Evolutionary conservation across 495 filamentous ascomycete species (phyloP), one percentile per base, ranked within the genome.

Genomic region (Polyplosphaeria fusca): DNA sequence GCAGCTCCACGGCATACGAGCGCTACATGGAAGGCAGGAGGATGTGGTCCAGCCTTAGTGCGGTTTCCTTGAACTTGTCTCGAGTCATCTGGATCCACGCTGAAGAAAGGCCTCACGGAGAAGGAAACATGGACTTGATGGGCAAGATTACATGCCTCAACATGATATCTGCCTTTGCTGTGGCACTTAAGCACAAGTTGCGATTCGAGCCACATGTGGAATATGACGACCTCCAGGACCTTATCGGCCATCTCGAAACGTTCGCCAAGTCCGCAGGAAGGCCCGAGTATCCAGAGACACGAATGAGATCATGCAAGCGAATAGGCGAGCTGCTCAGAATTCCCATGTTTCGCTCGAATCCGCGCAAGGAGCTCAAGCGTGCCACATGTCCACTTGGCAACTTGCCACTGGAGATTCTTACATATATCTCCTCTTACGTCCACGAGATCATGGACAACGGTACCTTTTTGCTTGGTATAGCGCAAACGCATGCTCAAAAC

Each of bases 1-100:
- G 88, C 44, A 88, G 84, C 59, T 86, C 86, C 1, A 89, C 86
- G 16, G 89, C 88, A 5, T 94, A 93, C 64, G 89, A 93, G 69
- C 75, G 76, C 71, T 86, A 85, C 68, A 79, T 79, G 39, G 85
- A 91, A 47, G 86, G 85, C n/a, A 77, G 87, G 24, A 82, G 83
- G 54, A 86, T 82, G 65, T 94, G 88, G 88, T 76, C 85, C 5
- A 78, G 83, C 46, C 74, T 94, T 22, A 81, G 82, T 40, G 78
- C 87, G 39, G 77, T 82, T 18, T 83, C 81, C 22, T 84, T 89
- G 46, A 86, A 85, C 43, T 76, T 92, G 2, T 83, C 86, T 12
- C 82, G 88, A 3, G 77, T 84, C 4, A 87, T 88, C 63, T 94
- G 89, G 89, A 70, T 92, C 22, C 82, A 91, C 59, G 75, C 79